A percentile compares a stretch with the other conserved stretches of the same genome.
These are phyloP conservation scores for Yamadazyma blattariae DNA, from an alignment of 1,139 yeast species.

Conservation along the genomic window DNA sequence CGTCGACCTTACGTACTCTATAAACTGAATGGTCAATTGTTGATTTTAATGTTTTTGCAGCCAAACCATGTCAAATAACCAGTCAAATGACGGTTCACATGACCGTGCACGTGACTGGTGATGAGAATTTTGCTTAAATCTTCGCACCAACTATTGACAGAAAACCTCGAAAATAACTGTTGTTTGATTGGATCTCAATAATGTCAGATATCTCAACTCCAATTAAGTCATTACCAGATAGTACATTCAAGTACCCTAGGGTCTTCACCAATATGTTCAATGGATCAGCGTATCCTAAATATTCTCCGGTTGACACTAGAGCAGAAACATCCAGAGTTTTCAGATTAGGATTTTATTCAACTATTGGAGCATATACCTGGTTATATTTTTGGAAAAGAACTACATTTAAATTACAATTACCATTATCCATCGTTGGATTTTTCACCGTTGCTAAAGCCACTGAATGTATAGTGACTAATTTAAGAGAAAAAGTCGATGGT, in stretches of 20 bases:
- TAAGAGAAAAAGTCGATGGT: constrained; percentile 49
- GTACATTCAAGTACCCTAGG: constrained; percentile 41
- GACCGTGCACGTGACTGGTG: background rate
- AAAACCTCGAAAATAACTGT: constrained; percentile 6
- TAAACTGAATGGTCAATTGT: too few species aligned
- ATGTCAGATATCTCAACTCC: constrained; percentile 11
- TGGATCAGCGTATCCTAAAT: constrained; percentile 43
- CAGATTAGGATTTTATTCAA: constrained; percentile 41
- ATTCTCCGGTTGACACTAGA: constrained; percentile 45
- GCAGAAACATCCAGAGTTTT: constrained; percentile 40
- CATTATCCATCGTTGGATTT: constrained; percentile 39
- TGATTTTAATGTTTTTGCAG: too few species aligned
- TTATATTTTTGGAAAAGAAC: constrained; percentile 48
- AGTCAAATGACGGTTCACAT: too few species aligned
- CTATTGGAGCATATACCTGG: constrained; percentile 50
- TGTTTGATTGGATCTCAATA: constrained; percentile 11
- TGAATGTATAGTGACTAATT: constrained; percentile 39
- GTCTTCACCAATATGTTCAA: constrained; percentile 41
- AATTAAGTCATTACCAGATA: constrained; percentile 26
- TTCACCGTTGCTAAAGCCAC: constrained; percentile 44
- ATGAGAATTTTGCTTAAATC: too few species aligned
- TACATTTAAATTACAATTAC: constrained; percentile 42
- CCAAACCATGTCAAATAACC: too few species aligned
- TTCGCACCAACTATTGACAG: too few species aligned
- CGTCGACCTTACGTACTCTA: too few species aligned